Evolutionary conservation across 2,329 filamentous ascomycete genomes (phyloP), one percentile per base, ranked within the genome.

Genomic region (Leptographium flavum): DNA sequence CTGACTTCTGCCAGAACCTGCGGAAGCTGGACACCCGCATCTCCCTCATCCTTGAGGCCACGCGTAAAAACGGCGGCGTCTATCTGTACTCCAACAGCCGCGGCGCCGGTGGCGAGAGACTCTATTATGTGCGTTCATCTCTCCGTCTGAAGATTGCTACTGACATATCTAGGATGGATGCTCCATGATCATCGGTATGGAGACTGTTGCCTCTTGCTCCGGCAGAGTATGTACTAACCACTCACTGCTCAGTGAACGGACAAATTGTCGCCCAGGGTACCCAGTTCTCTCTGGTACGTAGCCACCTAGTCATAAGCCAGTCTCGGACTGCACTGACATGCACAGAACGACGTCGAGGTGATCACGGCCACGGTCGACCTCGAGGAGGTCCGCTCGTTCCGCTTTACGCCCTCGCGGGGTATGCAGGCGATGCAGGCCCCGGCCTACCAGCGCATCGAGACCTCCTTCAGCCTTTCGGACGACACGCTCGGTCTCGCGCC

Each of bases 351-450:
- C 17, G 32, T 33, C 32, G 79, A 83, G 53, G 76, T 83, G 4
- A 61, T 80, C 17, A 74, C 70, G 5, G 80, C 79, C 3, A 83
- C 77, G 0, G 67, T 83, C 7, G 79, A 83, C 53, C 63, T 84
- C 2, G 84, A 90, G 54, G 78, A 85, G 50, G 81, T 90, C 6
- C 66, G 81, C 28, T 64, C 70, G 1, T 79, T 69, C 53, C 66
- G 82, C 0, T 73, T 63, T n/a, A 63, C 67, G 0, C 67, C 71
- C 9, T 73, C 72, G 13, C 67, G 77, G 45, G 71, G 72, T 7
- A 56, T 76, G 21, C 81, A 84, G 56, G 72, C 76, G 8, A 68
- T 73, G 46, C 56, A 59, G 35, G 59, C 64, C 3, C 60, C 64
- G 0, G 52, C 52, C 15, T 76, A 79, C 46, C 55, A 63, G 45